phyloP scores from a whole-genome alignment of 2,329 filamentous ascomycete genomes.

The Colletotrichum tamarilloi region DNA sequence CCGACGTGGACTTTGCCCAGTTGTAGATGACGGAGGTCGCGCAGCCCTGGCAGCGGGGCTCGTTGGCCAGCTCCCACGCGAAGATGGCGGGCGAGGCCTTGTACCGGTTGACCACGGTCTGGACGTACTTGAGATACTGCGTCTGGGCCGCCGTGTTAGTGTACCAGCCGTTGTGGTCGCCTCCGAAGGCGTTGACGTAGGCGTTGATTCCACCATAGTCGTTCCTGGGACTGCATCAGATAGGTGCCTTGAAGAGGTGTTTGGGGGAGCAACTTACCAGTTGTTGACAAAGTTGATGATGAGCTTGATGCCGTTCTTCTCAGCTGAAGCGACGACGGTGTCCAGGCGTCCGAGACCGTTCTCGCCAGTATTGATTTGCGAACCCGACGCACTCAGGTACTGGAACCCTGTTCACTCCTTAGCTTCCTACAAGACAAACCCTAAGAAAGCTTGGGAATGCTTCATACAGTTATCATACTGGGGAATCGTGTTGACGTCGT shows the following conservation, averaged over 20 bases:
- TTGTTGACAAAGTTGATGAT: slow-evolving; percentile 76
- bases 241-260: neutral
- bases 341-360: slow-evolving; percentile 72
- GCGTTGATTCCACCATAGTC: slow-evolving; percentile 75
- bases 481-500: slow-evolving; percentile 60
- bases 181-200: slow-evolving; percentile 69
- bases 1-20: slow-evolving; percentile 68
- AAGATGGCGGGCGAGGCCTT: slow-evolving; percentile 59
- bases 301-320: slow-evolving; percentile 69
- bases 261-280: slow-evolving; percentile 53
- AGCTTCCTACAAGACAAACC: neutral
- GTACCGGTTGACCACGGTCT: slow-evolving; percentile 61
- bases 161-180: slow-evolving; percentile 66
- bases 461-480: slow-evolving; percentile 46
- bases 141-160: slow-evolving; percentile 62
- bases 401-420: slow-evolving; percentile 52
- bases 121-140: slow-evolving; percentile 65
- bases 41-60: slow-evolving; percentile 71
- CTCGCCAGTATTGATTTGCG: slow-evolving; percentile 70
- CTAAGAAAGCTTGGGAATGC: slow-evolving; percentile 40
- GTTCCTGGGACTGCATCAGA: slow-evolving; percentile 37
- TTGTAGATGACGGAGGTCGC: slow-evolving; percentile 66
- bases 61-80: slow-evolving; percentile 67
- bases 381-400: slow-evolving; percentile 57
- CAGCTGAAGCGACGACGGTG: slow-evolving; percentile 69